phyloP scores from a whole-genome alignment of 805 yeast genomes.

The Pichia gijzeniarum region DNA sequence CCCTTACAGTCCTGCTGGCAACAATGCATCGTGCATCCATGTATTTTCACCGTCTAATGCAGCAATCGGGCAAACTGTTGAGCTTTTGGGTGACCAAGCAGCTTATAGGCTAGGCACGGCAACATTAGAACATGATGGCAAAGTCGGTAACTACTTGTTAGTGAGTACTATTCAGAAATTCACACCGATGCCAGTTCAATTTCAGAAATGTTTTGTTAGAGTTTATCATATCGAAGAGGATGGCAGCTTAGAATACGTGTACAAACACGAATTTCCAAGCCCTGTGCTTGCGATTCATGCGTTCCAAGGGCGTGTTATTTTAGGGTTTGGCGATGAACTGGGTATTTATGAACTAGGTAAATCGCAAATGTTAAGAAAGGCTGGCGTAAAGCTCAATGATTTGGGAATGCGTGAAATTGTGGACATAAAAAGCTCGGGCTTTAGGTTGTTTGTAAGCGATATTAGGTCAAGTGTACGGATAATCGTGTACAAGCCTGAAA shows the following conservation, averaged over 20 bases:
- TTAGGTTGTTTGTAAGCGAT: slow-evolving; percentile 67
- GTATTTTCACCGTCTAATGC: slow-evolving; percentile 33
- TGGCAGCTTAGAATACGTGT: slow-evolving; percentile 42
- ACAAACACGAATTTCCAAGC: slow-evolving; percentile 50
- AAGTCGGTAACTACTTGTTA: slow-evolving; percentile 32
- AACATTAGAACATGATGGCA: slow-evolving; percentile 28
- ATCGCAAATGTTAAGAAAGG: slow-evolving; percentile 69
- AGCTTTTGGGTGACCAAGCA: slow-evolving; percentile 36
- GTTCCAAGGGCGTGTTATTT: slow-evolving; percentile 57
- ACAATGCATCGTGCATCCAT: slow-evolving; percentile 53
- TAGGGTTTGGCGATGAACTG: slow-evolving; percentile 47
- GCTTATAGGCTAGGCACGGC: slow-evolving; percentile 35
- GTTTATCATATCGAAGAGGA: slow-evolving; percentile 33
- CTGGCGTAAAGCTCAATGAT: slow-evolving; percentile 40
- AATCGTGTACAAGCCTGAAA: slow-evolving; percentile 42
- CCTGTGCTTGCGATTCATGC: slow-evolving; percentile 42
- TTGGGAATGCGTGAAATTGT: slow-evolving; percentile 38
- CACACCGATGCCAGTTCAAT: slow-evolving; percentile 21
- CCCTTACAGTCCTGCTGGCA: slow-evolving; percentile 14
- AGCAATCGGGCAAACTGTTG: slow-evolving; percentile 37
- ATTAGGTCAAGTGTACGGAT: slow-evolving; percentile 57
- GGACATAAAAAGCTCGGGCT: slow-evolving; percentile 47
- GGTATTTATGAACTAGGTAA: slow-evolving; percentile 68
- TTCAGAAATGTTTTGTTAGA: slow-evolving; percentile 28
- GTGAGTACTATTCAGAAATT: slow-evolving; percentile 38